Conservation (phyloP, 2,329 filamentous ascomycete species). For the Polytolypa hystricis region DNA sequence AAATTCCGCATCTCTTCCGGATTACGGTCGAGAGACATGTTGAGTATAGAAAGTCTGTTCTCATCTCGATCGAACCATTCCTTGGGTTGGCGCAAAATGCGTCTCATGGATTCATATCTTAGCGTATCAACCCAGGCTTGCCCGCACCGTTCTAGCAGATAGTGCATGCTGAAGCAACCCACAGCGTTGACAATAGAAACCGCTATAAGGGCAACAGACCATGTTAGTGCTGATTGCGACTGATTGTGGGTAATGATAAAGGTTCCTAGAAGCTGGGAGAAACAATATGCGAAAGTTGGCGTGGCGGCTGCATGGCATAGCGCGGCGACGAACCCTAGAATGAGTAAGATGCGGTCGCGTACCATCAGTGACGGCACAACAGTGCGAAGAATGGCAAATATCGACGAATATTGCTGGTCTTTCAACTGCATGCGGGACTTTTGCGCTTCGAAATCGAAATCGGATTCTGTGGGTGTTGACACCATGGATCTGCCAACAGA, state of each 20-base stretch:
- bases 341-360: constrained; percentile 43
- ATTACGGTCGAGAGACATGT: constrained; percentile 64
- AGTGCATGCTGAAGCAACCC: constrained; percentile 56
- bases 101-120: constrained; percentile 54
- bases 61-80: constrained; percentile 64
- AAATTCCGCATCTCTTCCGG: constrained; percentile 82
- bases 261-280: constrained; percentile 59
- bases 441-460: not conserved
- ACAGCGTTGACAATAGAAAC: constrained; percentile 57
- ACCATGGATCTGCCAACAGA: not conserved
- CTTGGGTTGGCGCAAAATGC: constrained; percentile 63
- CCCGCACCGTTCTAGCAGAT: constrained; percentile 58
- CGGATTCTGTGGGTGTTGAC: not conserved
- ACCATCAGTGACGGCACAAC: constrained; percentile 56
- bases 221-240: constrained; percentile 45
- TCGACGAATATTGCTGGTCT: constrained; percentile 12
- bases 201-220: constrained; percentile 58
- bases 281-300: constrained; percentile 64
- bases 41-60: constrained; percentile 54
- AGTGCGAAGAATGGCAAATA: constrained; percentile 52
- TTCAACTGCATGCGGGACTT: too few relatives aligned
- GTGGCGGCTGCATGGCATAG: constrained; percentile 55
- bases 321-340: constrained; percentile 51
- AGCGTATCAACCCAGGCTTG: constrained; percentile 68
- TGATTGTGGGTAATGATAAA: constrained; percentile 50